Evolutionary conservation across 371 early-diverging fungal species (phyloP), one percentile per base, ranked within the genome.

Genomic region (Vairimorpha necatrix): DNA sequence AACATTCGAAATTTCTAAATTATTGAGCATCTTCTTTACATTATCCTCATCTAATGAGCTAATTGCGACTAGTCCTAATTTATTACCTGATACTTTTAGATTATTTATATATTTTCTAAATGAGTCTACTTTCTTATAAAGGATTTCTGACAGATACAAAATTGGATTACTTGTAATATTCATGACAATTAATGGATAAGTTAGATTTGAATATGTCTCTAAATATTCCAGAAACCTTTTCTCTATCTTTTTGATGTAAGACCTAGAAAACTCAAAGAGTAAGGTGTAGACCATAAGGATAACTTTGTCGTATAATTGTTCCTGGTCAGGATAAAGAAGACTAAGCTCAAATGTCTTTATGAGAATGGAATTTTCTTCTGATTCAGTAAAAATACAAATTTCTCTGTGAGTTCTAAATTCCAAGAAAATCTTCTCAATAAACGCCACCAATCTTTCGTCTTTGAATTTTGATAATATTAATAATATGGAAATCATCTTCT

Each of bases 291-390:
- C 39, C 42, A 63, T 34, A 18, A 26, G 11, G 22, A 63, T 60
- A 34, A 63, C 22, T 11, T 34, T 63, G n/a, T 34, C 22, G 39
- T 63, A 36, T 4, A 63, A 34, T 4, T 18, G 6, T 32, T 32
- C 34, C 11, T 33, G 63, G 39, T 63, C 38, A 9, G 63, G 63
- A 63, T 34, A 32, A 34, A 38, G 11, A 11, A 63, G 30, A 63
- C 63, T 63, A 22, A 73, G 30, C 28, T 73, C 73, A 73, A 63
- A 63, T n/a, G 73, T 66, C 42, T 65, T 73, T 22, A 48, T 32
- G 18, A 65, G 53, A 63, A 73, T 65, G 0, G 47, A 61, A 24
- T 60, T 50, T 26, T 50, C 54, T 33, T 30, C 53, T 33, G 58
- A 39, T 26, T 73, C 65, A 9, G 65, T 24, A 20, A 63, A 50